A percentile compares a stretch with the other conserved stretches of the same genome.
Evolutionary conservation across 2,329 filamentous ascomycete species (phyloP).

Genomic region (Diplodia intermedia): DNA sequence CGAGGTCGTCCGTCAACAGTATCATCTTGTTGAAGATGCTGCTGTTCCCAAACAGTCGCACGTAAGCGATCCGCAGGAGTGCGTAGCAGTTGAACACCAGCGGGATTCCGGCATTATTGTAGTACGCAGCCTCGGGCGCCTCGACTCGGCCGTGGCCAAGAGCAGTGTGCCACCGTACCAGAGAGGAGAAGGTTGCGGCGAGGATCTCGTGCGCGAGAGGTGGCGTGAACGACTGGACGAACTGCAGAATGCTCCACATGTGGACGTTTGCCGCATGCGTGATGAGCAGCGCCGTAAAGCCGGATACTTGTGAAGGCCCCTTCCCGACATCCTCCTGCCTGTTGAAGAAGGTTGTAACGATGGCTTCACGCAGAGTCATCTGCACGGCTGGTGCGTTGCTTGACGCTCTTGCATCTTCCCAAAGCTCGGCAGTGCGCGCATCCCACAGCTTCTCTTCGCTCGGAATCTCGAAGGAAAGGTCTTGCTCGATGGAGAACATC

Average conservation of each 20-base stretch:
- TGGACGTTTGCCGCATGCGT: slow-evolving; percentile 48
- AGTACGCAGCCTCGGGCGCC: slow-evolving; percentile 32
- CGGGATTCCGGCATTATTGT: slow-evolving; percentile 40
- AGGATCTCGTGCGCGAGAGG: not conserved
- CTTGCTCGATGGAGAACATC: slow-evolving; percentile 43
- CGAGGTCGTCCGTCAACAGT: slow-evolving; percentile 40
- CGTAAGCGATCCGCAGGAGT: slow-evolving; percentile 45
- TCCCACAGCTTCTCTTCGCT: slow-evolving; percentile 45
- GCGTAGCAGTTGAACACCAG: slow-evolving; percentile 47
- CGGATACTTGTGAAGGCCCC: slow-evolving; percentile 35
- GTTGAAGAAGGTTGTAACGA: slow-evolving; percentile 40
- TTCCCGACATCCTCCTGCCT: slow-evolving; percentile 33
- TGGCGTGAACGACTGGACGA: slow-evolving; percentile 39
- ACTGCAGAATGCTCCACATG: slow-evolving; percentile 46
- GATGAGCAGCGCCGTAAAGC: slow-evolving; percentile 43
- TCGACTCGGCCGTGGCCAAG: slow-evolving; percentile 33
- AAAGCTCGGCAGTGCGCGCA: slow-evolving; percentile 40
- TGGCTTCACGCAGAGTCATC: slow-evolving; percentile 38
- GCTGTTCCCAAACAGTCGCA: slow-evolving; percentile 42
- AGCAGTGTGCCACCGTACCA: slow-evolving; percentile 40
- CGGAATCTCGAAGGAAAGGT: slow-evolving; percentile 45
- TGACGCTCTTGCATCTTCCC: slow-evolving; percentile 34
- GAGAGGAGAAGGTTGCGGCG: slow-evolving; percentile 38
- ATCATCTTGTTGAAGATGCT: slow-evolving; percentile 42
- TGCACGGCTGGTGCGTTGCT: not conserved